Evolutionary conservation across 2,329 filamentous ascomycete species (phyloP).

Genomic region (Tolypocladium ovalisporum): DNA sequence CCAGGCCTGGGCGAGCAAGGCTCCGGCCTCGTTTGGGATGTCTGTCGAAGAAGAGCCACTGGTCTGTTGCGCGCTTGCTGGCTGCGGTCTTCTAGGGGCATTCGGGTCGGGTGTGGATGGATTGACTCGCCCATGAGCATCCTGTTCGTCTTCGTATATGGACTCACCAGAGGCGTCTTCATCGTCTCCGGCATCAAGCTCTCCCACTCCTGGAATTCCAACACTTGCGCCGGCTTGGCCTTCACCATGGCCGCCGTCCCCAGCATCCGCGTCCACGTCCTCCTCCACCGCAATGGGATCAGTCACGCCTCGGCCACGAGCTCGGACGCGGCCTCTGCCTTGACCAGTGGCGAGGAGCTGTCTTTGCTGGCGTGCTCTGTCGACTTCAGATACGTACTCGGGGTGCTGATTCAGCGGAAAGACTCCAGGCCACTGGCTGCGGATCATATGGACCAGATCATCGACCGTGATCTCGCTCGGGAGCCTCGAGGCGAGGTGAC

Average conservation of each 20-base stretch:
- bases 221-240: slow-evolving; percentile 4
- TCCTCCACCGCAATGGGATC: neutral
- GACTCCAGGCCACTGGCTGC: neutral
- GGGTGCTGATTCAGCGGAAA: neutral
- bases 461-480: neutral
- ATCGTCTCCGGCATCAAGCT: neutral
- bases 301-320: neutral
- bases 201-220: neutral
- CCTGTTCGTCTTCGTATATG: neutral
- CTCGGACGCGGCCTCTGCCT: neutral
- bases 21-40: neutral
- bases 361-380: neutral
- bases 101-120: neutral
- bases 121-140: neutral
- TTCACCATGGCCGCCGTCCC: slow-evolving; percentile 9
- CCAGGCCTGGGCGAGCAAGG: neutral
- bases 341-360: neutral
- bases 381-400: neutral
- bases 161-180: slow-evolving; percentile 7
- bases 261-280: neutral
- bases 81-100: neutral
- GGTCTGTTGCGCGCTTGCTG: neutral
- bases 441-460: neutral
- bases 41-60: neutral
- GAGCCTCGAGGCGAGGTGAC: neutral